phyloP scores from a whole-genome alignment of 768 basidiomycete species.

The Scleroderma bovista region DNA sequence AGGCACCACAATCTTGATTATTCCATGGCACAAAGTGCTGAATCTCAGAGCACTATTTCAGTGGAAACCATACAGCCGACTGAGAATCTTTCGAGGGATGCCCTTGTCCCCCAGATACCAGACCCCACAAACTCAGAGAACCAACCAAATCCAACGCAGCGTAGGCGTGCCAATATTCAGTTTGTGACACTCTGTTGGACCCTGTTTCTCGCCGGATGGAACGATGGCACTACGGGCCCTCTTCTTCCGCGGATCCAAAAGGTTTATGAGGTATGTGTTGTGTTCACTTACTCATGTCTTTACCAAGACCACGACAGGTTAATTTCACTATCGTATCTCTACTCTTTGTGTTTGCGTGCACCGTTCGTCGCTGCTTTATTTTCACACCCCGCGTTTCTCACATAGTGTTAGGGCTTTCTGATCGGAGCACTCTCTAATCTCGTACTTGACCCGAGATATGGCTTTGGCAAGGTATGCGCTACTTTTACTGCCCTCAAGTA shows the following conservation, averaged over 20 bases:
- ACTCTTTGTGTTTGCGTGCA: constrained; percentile 37
- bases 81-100: not conserved
- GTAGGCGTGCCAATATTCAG: constrained; percentile 23
- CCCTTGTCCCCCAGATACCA: not conserved
- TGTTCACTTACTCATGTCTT: not conserved
- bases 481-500: not conserved
- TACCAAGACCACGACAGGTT: constrained; percentile 19
- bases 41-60: no score
- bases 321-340: constrained; percentile 37
- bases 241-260: constrained; percentile 34
- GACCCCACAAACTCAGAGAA: not conserved
- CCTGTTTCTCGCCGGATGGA: constrained; percentile 34
- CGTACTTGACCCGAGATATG: constrained; percentile 22
- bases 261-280: constrained; percentile 29
- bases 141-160: constrained; percentile 7
- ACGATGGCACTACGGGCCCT: constrained; percentile 35
- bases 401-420: constrained; percentile 24
- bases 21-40: no score
- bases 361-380: constrained; percentile 19
- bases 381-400: not conserved
- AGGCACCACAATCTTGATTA: no score
- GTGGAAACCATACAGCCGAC: not conserved
- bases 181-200: constrained; percentile 31
- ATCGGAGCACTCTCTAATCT: constrained; percentile 29
- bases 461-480: constrained; percentile 27